A percentile compares a stretch with the other conserved stretches of the same genome.
Evolutionary conservation across 495 filamentous ascomycete species (phyloP).

Genomic region (Ramalina intermedia): DNA sequence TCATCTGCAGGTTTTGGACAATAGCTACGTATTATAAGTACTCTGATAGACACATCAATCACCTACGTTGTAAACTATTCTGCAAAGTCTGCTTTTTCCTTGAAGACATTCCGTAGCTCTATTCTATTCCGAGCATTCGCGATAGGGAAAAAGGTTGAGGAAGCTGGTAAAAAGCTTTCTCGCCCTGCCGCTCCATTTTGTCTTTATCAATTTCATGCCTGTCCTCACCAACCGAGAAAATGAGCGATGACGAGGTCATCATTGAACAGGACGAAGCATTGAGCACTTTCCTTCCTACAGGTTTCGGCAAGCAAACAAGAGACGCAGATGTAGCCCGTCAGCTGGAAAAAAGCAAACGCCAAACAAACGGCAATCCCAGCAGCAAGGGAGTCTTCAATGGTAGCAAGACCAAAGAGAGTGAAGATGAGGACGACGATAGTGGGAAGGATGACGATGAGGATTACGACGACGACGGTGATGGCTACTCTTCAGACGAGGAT

Average conservation of each 20-base stretch:
- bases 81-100: too few species aligned
- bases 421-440: conserved; percentile 24
- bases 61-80: too few species aligned
- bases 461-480: conserved; percentile 41
- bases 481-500: conserved; percentile 61
- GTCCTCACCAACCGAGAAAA: conserved; percentile 1
- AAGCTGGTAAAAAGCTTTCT: too few species aligned
- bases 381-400: conserved; percentile 18
- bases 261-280: conserved; percentile 60
- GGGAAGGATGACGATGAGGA: conserved; percentile 33
- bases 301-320: conserved; percentile 74
- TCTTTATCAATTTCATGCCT: not conserved
- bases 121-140: too few species aligned
- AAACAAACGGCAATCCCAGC: conserved; percentile 19
- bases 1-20: too few species aligned
- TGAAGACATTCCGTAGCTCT: too few species aligned
- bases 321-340: conserved; percentile 62
- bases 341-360: conserved; percentile 61
- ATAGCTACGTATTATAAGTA: too few species aligned
- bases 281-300: conserved; percentile 63
- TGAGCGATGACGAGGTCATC: conserved; percentile 49
- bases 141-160: too few species aligned
- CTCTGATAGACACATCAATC: too few species aligned
- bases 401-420: conserved; percentile 13
- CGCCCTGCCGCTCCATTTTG: too few species aligned